Conservation (phyloP, 2,329 filamentous ascomycete species). For the Colletotrichum sp. region DNA sequence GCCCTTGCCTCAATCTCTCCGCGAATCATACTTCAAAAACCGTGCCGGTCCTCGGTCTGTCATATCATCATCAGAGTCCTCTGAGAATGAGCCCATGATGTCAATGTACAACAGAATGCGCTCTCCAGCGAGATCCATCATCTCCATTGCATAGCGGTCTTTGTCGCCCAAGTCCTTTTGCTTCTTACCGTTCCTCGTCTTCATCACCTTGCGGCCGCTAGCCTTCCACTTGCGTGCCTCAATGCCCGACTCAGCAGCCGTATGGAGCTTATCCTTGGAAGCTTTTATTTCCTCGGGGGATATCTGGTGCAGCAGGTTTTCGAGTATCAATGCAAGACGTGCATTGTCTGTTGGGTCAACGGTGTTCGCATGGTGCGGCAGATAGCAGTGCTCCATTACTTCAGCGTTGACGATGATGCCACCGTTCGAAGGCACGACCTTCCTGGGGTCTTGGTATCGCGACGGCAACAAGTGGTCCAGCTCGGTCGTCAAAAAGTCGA, state of each 20-base stretch:
- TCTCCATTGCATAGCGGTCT: slow-evolving; percentile 47
- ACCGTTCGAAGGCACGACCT: slow-evolving; percentile 39
- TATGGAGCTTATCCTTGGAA: slow-evolving; percentile 40
- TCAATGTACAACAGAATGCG: slow-evolving; percentile 37
- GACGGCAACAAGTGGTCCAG: slow-evolving; percentile 49
- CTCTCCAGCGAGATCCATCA: slow-evolving; percentile 48
- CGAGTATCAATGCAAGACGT: slow-evolving; percentile 72
- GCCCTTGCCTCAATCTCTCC: not conserved
- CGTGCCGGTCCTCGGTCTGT: not conserved
- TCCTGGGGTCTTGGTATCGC: slow-evolving; percentile 44
- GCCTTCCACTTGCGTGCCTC: slow-evolving; percentile 52
- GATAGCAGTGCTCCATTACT: slow-evolving; percentile 63
- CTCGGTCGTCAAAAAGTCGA: slow-evolving; percentile 32
- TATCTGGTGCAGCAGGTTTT: slow-evolving; percentile 64
- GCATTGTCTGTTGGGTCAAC: slow-evolving; percentile 70
- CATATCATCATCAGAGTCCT: slow-evolving; percentile 3
- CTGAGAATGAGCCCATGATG: not conserved
- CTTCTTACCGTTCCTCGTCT: not conserved
- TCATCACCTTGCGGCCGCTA: slow-evolving; percentile 36
- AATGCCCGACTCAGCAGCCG: slow-evolving; percentile 51
- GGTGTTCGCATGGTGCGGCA: slow-evolving; percentile 69
- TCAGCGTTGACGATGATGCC: slow-evolving; percentile 45
- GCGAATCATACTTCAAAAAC: not conserved
- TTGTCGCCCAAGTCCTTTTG: slow-evolving; percentile 30
- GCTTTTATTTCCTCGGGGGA: slow-evolving; percentile 38